Base-by-base conservation (phyloP, 2,329 filamentous ascomycete genomes). In the Xylaria polymorpha region DNA sequence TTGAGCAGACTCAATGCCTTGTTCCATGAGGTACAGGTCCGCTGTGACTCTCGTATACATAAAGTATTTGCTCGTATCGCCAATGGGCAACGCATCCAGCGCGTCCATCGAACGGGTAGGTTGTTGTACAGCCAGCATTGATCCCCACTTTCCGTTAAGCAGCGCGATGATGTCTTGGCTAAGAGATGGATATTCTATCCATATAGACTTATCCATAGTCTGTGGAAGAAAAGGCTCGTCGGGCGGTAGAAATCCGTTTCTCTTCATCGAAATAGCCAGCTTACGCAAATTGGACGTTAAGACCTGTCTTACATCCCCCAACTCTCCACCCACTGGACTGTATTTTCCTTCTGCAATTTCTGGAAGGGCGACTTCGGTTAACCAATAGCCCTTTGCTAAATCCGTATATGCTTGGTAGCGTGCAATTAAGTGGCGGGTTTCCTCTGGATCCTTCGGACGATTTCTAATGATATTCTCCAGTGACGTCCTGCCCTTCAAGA, bases 311-410 rank as follows among this genome's bases (percentile, higher is more conserved):
- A 86, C 83, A 18, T 85, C 84, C 20, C 85, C 82, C 12, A 87
- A 78, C 68, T 88, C 85, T n/a, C 79, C 75, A 57, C 84, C 82
- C 1, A 80, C 77, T 0, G 80, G 76, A 51, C 81, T 80, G 9
- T 79, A 82, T 55, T 83, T 85, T 25, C 80, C 79, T 37, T 81
- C 80, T 8, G 82, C 77, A 4, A 87, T 79, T 66, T 88, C 85
- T 1, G 85, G 84, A 7, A 89, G 80, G 1, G 85, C 81, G 60
- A 86, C 81, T 60, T 88, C 85, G 29, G 82, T 85, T n/a, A 97
- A 88, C 94, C 94, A 98, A 79, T 93, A 91, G 0, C 90, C 86
- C 79, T 97, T 98, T 29, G 93, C 91, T 60, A 98, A 83, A 79
- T 97, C 93, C 1, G 95, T 87, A 75, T 97, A 94, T 1, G 93